Conservation (phyloP, 441 rosid genomes). For the Arabidopsis hybrid region DNA sequence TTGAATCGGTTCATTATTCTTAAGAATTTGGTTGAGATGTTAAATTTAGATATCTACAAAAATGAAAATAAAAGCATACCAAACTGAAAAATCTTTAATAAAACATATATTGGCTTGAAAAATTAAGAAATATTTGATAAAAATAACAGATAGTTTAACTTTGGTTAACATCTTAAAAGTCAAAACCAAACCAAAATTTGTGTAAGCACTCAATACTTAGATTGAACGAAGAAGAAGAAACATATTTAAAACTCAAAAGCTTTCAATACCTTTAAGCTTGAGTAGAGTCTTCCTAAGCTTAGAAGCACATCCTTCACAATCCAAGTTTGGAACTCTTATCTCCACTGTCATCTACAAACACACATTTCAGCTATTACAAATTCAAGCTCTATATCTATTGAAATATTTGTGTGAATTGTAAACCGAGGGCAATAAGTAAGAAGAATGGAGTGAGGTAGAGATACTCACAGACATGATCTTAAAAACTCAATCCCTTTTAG, state of each 20-base stretch:
- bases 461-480: constrained; percentile 46
- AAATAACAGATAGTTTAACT: background rate
- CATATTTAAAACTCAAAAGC: background rate
- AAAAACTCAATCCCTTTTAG: background rate
- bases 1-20: too few relatives aligned
- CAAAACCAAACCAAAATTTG: constrained; percentile 1
- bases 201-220: background rate
- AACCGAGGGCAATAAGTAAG: background rate
- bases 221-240: background rate
- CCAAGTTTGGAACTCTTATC: constrained; percentile 89
- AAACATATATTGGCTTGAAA: too few relatives aligned
- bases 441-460: constrained; percentile 19
- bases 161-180: background rate
- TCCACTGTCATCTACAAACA: constrained; percentile 68
- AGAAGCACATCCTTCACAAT: constrained; percentile 90
- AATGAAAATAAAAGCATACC: too few relatives aligned
- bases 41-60: too few relatives aligned
- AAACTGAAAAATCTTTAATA: too few relatives aligned
- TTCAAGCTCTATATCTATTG: background rate
- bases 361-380: background rate
- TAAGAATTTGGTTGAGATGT: too few relatives aligned
- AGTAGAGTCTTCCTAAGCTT: constrained; percentile 81
- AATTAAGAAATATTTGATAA: too few relatives aligned
- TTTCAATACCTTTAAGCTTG: constrained; percentile 80
- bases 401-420: too few relatives aligned